Base-by-base conservation (phyloP, 768 basidiomycete genomes). In the Pisolithus albus region DNA sequence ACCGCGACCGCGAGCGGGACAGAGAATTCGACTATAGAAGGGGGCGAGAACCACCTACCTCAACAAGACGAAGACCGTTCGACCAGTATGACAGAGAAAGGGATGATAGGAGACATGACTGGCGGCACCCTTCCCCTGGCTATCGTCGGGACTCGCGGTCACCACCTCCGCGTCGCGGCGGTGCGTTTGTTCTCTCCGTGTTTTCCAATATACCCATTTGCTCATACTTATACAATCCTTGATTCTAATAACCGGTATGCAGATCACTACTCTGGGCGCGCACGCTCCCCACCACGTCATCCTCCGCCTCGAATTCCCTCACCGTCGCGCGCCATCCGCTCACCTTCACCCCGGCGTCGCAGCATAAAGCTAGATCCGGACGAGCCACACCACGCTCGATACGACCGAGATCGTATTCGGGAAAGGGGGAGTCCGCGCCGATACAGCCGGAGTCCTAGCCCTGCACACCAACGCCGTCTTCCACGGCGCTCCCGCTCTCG, bases 41-140 rank as follows among this genome's bases (percentile, higher is more conserved):
- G 3, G 28, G 30, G 18, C 18, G 41, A 44, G 49, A 40, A 16
- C 34, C 32, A 8, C 5, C 28, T 19, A 18, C 8, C 32, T 45
- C 43, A 18, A n/a, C 13, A 5, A 47, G 46, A 32, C 15, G 46
- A 18, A 18, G 46, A 18, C 30, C 23, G 11, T 34, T n/a, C 24
- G 24, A 21, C 46, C n/a, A 19, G 32, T 34, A 47, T 36, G 46
- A 50, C 8, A 46, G 62, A 10, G 55, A 50, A 1, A 10, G 59
- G 49, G 64, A 63, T 36, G 64, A 61, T 39, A 56, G 59, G 28
- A 57, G 64, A 15, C 47, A 57, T 6, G 64, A 66, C 19, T 52
- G 61, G 47, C 52, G 56, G 18, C 49, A 48, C 7, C 21, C 46
- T 23, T 56, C 63, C 7, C 57, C 63, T n/a, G 37, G 8, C 11